A percentile compares a stretch with the other conserved stretches of the same genome.
phyloP scores from a whole-genome alignment of 2,329 filamentous ascomycete genomes.

The Decorospora gaudefroyi region DNA sequence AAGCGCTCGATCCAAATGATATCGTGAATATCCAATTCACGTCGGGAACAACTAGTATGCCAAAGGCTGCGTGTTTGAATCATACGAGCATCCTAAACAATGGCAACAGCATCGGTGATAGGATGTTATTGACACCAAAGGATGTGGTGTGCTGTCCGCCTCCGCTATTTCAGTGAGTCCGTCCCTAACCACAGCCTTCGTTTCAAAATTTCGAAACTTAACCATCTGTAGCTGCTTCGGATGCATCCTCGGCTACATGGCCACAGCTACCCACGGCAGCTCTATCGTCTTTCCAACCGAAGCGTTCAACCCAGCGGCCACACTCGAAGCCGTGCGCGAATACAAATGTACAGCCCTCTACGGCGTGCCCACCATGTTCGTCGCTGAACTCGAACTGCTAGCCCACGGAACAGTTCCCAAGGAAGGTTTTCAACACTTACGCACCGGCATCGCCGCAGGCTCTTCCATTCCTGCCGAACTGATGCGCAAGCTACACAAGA shows the following conservation, averaged over 20 bases:
- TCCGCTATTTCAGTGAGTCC: conserved; percentile 55
- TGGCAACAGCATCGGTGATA: conserved; percentile 77
- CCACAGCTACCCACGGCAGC: conserved; percentile 81
- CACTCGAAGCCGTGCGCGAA: conserved; percentile 67
- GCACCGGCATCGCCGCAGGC: conserved; percentile 91
- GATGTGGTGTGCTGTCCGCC: conserved; percentile 72
- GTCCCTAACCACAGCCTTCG: no score
- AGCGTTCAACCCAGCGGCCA: conserved; percentile 79
- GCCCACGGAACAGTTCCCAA: conserved; percentile 53
- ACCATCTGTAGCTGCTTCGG: conserved; percentile 71
- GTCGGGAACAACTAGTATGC: conserved; percentile 86
- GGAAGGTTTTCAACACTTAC: conserved; percentile 65
- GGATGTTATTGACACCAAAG: conserved; percentile 75
- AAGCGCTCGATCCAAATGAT: conserved; percentile 64
- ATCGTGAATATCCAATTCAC: conserved; percentile 97
- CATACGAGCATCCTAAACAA: conserved; percentile 93
- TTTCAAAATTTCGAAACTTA: neutral
- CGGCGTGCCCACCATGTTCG: conserved; percentile 93
- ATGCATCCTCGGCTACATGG: conserved; percentile 91
- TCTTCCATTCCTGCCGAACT: conserved; percentile 80
- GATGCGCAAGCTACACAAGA: conserved; percentile 74
- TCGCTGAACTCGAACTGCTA: conserved; percentile 81
- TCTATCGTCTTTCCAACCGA: conserved; percentile 84
- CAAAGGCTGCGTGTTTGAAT: conserved; percentile 88
- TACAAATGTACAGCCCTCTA: conserved; percentile 73